Evolutionary conservation across 2,329 filamentous ascomycete species (phyloP), one percentile per base, ranked within the genome.

Genomic region (Colletotrichum limetticola): DNA sequence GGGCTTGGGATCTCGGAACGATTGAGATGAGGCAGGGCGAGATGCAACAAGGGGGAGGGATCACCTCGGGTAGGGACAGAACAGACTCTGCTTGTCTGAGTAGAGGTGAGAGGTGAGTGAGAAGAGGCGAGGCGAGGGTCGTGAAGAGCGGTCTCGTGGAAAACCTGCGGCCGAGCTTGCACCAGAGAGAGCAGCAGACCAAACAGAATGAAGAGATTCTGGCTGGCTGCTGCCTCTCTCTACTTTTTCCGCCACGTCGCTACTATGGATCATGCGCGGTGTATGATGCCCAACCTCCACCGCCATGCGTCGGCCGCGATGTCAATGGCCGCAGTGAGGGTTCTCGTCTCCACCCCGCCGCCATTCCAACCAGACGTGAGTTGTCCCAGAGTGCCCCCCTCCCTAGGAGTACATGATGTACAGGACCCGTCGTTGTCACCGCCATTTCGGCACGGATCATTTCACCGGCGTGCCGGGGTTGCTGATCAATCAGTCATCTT

Each of bases 281-380:
- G 60, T 73, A 59, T 66, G 71, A 73, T 73, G 71, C 71, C 71
- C 71, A 73, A 73, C 71, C 71, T 73, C 71, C 71, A 73, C 71
- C 66, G 71, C 71, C 71, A 73, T 73, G 71, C 71, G 71, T 73
- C 71, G 56, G 56, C 71, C 35, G 30, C 68, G 66, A 60, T 60
- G 60, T 64, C 32, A 72, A 72, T 72, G 70, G 70, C 42, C 55
- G 66, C 66, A 59, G 62, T 70, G 59, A 53, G 59, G 59, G 24
- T 69, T 56, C 26, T 28, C 12, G 67, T 61, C 66, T 24, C 71
- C 71, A 73, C 71, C 56, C 42, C 46, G 66, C 67, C 66, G 55
- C 59, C 71, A 52, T 73, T 66, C 37, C 71, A 60, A 32, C 71
- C 71, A 70, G 61, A 73, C 60, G 37, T 70, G 67, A 70, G 60